A percentile compares a stretch with the other conserved stretches of the same genome.
Evolutionary conservation across 371 early-diverging fungal genomes (phyloP).

Genomic region (Mortierella sp.): DNA sequence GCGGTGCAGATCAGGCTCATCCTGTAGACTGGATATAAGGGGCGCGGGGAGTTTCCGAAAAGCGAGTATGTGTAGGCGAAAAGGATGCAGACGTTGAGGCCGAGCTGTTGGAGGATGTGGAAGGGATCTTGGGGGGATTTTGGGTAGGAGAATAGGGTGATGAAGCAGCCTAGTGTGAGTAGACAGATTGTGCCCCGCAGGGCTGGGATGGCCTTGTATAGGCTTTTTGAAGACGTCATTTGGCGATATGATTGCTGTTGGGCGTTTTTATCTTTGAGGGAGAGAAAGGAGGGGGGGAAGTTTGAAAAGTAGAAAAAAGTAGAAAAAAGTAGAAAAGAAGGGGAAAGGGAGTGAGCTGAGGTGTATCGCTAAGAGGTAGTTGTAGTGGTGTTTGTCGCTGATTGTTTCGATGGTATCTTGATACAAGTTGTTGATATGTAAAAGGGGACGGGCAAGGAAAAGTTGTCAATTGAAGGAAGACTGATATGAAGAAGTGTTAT

Average conservation of each 20-base stretch:
- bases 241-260: neutral
- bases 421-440: too few species aligned
- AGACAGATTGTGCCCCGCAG: slow-evolving; percentile 3
- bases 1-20: slow-evolving; percentile 12
- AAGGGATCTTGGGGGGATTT: neutral
- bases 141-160: slow-evolving; percentile 15
- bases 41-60: slow-evolving; percentile 1
- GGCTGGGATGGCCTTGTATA: slow-evolving; percentile 10
- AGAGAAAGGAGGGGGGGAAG: neutral
- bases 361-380: neutral
- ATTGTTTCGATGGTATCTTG: too few species aligned
- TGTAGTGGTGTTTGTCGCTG: neutral
- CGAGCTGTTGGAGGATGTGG: slow-evolving; percentile 12
- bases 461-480: too few species aligned
- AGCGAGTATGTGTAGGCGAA: slow-evolving; percentile 21
- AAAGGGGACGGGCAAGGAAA: too few species aligned
- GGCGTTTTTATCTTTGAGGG: neutral
- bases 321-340: neutral
- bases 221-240: neutral
- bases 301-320: neutral
- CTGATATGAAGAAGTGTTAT: neutral
- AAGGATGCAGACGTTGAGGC: slow-evolving; percentile 21
- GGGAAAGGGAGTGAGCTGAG: neutral
- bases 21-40: slow-evolving; percentile 7
- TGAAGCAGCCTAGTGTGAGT: slow-evolving; percentile 20